These are phyloP conservation scores for Lumnitzera littorea DNA, from an alignment of 345 rosid genomes.

Conservation along the genomic window DNA sequence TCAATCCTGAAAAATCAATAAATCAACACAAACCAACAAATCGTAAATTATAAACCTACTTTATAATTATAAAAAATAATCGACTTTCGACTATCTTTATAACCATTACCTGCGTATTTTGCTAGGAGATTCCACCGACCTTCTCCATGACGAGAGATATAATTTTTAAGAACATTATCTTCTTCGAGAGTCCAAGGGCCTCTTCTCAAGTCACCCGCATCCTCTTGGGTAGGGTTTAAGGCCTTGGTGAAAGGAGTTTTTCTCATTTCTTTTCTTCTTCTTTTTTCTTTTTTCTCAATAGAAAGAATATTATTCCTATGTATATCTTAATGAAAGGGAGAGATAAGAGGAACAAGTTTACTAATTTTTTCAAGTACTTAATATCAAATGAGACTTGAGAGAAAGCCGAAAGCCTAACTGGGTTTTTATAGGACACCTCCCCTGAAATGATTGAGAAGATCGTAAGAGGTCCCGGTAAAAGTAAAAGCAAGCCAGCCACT, in stretches of 20 bases:
- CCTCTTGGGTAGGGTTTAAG: constrained; percentile 23
- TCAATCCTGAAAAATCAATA: constrained; percentile 33
- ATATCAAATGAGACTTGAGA: no score
- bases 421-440: no score
- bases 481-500: no score
- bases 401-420: no score
- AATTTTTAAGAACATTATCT: constrained; percentile 53
- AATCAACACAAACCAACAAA: neutral
- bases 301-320: no score
- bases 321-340: no score
- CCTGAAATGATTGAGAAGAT: no score
- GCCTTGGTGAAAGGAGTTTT: constrained; percentile 3
- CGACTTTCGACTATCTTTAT: neutral
- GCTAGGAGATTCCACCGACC: constrained; percentile 72
- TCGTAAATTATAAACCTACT: neutral
- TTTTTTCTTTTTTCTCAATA: no score
- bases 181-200: constrained; percentile 83
- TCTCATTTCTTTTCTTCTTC: no score
- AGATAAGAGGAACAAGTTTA: no score
- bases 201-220: constrained; percentile 39
- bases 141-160: constrained; percentile 63
- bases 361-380: no score
- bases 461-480: no score
- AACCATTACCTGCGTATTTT: constrained; percentile 53
- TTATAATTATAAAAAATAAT: neutral